Conservation (phyloP, 805 yeast species). For the Nakazawaea peltata region DNA sequence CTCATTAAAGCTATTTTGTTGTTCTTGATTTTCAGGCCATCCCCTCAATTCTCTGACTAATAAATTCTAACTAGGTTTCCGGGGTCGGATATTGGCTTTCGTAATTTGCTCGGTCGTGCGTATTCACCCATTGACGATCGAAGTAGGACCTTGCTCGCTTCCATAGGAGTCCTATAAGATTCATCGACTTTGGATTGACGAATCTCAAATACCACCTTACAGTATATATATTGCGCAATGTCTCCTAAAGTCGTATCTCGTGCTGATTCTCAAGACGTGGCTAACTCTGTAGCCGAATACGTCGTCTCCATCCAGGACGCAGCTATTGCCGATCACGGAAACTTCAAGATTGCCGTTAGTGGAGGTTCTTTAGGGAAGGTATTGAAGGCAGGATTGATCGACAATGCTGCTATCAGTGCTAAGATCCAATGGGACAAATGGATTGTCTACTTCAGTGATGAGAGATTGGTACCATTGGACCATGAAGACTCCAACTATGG, state of each 20-base stretch:
- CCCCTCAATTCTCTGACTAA: no score
- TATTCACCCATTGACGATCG: no score
- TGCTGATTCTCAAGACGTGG: constrained; percentile 49
- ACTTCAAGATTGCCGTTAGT: constrained; percentile 73
- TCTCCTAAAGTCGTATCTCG: constrained; percentile 48
- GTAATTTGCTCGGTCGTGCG: no score
- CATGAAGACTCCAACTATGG: constrained; percentile 85
- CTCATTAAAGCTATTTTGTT: no score
- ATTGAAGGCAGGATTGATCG: constrained; percentile 57
- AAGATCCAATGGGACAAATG: constrained; percentile 62
- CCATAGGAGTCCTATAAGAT: no score
- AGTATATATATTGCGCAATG: no score
- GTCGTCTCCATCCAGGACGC: constrained; percentile 54
- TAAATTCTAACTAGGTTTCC: no score
- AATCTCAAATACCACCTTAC: no score
- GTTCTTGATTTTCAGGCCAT: no score
- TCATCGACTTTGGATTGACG: no score
- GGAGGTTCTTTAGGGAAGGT: constrained; percentile 89
- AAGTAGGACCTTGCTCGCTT: no score
- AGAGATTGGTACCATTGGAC: constrained; percentile 76
- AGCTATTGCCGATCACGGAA: constrained; percentile 34
- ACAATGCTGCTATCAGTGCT: constrained; percentile 34
- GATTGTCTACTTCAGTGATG: constrained; percentile 85
- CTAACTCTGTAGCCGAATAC: constrained; percentile 57
- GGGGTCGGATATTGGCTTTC: no score